A percentile compares a stretch with the other conserved stretches of the same genome.
Evolutionary conservation across 371 early-diverging fungal genomes (phyloP).

Genomic region (Thermomucor indicae-seudaticae): DNA sequence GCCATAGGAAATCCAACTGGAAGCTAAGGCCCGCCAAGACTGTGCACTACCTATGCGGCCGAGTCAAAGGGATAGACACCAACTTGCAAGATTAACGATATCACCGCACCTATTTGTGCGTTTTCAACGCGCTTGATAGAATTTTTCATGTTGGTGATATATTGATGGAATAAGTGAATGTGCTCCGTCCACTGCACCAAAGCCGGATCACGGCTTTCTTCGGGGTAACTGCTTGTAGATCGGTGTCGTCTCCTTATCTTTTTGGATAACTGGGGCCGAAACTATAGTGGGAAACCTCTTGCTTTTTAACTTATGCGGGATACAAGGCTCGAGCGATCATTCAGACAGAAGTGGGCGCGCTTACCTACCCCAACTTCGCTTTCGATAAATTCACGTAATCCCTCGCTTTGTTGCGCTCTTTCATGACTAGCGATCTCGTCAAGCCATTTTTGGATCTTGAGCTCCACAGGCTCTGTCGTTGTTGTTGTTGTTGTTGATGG

Average conservation of each 20-base stretch:
- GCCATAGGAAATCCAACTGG: conserved; percentile 34
- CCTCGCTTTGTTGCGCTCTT: conserved; percentile 30
- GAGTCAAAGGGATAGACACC: too few relatives aligned
- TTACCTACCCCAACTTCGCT: conserved; percentile 44
- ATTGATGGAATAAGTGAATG: too few relatives aligned
- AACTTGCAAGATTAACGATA: neutral
- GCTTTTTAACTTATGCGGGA: too few relatives aligned
- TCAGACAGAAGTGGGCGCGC: too few relatives aligned
- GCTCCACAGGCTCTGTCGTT: conserved; percentile 7
- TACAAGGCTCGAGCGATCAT: too few relatives aligned
- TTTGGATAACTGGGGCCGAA: conserved; percentile 17
- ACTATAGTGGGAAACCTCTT: conserved; percentile 10
- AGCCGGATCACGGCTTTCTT: conserved; percentile 34
- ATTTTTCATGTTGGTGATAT: too few relatives aligned
- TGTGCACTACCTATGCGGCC: conserved; percentile 1
- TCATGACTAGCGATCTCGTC: conserved; percentile 31
- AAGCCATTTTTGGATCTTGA: conserved; percentile 33
- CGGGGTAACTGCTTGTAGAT: conserved; percentile 9
- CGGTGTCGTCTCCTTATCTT: conserved; percentile 8
- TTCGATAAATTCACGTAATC: conserved; percentile 42
- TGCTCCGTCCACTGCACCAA: conserved; percentile 12
- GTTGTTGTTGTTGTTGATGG: neutral
- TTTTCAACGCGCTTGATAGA: too few relatives aligned
- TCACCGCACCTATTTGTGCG: neutral
- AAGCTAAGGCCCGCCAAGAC: conserved; percentile 23